Percentiles rank a stretch among this genome's conserved stretches.
phyloP scores from a whole-genome alignment of 2,329 filamentous ascomycete species.

The Hymenoscyphus repandus region DNA sequence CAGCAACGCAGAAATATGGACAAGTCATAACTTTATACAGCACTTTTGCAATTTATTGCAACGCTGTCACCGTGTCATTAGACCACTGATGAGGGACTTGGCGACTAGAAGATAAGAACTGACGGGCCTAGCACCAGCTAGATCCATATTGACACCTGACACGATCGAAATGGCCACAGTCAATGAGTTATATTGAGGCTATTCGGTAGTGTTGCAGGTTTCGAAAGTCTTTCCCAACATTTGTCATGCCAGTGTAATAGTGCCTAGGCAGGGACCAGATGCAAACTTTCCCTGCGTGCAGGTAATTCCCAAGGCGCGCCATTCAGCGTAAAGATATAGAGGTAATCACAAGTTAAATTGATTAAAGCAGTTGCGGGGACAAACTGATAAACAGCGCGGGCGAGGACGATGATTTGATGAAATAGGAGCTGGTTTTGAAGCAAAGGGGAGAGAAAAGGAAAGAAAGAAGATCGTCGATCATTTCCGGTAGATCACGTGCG shows the following conservation, averaged over 20 bases:
- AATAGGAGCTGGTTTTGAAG: too few relatives aligned
- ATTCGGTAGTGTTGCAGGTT: background rate
- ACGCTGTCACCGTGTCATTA: too few relatives aligned
- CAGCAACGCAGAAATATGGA: background rate
- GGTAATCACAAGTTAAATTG: too few relatives aligned
- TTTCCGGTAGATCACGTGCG: too few relatives aligned
- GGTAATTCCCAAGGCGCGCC: background rate
- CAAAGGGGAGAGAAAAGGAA: too few relatives aligned
- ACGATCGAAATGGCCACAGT: background rate
- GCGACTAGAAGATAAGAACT: background rate
- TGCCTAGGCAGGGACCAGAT: background rate
- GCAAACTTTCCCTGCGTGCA: background rate
- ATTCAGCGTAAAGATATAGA: background rate
- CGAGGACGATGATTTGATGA: too few relatives aligned
- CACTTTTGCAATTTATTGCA: background rate
- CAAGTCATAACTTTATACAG: constrained; percentile 1
- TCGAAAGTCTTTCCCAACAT: background rate
- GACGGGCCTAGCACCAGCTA: background rate
- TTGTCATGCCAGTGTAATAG: background rate
- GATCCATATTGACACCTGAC: background rate
- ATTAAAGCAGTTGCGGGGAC: too few relatives aligned
- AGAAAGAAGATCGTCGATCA: too few relatives aligned
- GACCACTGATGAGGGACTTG: too few relatives aligned
- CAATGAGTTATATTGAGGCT: background rate
- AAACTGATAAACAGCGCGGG: too few relatives aligned